Percentiles rank a stretch among this genome's conserved stretches.
These are phyloP conservation scores for Claviceps pazoutovae DNA, from an alignment of 2,329 filamentous ascomycete species.

Conservation along the genomic window DNA sequence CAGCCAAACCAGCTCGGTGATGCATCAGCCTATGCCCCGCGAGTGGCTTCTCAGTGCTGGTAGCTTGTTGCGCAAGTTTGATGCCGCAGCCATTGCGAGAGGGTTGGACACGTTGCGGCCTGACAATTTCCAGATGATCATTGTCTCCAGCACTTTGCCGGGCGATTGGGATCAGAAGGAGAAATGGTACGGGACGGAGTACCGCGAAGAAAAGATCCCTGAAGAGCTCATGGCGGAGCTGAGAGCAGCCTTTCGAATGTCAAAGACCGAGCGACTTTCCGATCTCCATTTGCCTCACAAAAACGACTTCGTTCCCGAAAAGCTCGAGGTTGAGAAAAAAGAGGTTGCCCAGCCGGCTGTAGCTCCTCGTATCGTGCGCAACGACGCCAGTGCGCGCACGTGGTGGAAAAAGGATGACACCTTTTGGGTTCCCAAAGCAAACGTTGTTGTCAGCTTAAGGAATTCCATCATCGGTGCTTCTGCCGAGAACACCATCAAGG, in stretches of 20 bases:
- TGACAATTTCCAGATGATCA: constrained; percentile 76
- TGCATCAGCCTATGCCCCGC: constrained; percentile 81
- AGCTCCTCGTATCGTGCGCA: constrained; percentile 68
- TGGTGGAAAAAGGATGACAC: constrained; percentile 99
- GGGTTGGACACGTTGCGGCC: constrained; percentile 62
- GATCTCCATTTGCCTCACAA: constrained; percentile 77
- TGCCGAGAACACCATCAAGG: constrained; percentile 64
- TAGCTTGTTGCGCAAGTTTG: constrained; percentile 64
- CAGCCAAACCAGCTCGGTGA: constrained; percentile 67
- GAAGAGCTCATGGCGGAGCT: constrained; percentile 60
- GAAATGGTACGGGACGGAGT: constrained; percentile 96
- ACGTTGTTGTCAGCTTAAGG: constrained; percentile 65
- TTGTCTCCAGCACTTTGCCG: constrained; percentile 73
- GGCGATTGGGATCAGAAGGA: constrained; percentile 79
- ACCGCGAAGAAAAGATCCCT: constrained; percentile 69
- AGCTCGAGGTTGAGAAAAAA: constrained; percentile 89
- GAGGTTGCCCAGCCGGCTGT: constrained; percentile 63
- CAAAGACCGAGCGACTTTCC: constrained; percentile 43
- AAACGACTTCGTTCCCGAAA: constrained; percentile 91
- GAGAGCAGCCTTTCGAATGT: constrained; percentile 44
- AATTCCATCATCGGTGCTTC: constrained; percentile 70
- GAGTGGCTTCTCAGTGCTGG: constrained; percentile 79
- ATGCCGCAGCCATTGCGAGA: constrained; percentile 59
- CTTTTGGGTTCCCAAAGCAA: constrained; percentile 95
- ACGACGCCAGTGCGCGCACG: constrained; percentile 64